Evolutionary conservation across 768 basidiomycete genomes (phyloP), one percentile per base, ranked within the genome.

Genomic region (Tulasnella sp.): DNA sequence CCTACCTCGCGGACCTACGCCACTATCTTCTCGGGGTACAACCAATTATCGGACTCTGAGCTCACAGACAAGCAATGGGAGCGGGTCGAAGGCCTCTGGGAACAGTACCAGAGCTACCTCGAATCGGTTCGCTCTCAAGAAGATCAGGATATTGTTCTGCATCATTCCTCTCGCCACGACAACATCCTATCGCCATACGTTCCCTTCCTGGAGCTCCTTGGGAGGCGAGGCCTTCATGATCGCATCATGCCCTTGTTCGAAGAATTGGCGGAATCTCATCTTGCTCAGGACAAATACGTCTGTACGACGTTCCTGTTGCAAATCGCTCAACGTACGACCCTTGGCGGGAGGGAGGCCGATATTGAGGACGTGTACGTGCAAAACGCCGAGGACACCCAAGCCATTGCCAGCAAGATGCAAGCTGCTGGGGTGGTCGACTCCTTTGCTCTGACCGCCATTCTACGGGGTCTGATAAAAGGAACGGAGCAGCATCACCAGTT

Each of bases 231-330:
- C 17, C 82, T 86, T 12, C 87, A 90, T 76, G 89, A 92, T 78
- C 87, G 87, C 76, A 86, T 93, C 19, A 92, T 93, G 79, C 91
- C 93, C 77, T 88, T 94, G 70, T 94, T 89, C 83, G 88, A 91
- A 78, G 85, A 85, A 17, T 82, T 94, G 81, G 89, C 90, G 74
- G 80, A 85, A n/a, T 85, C 88, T 3, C 87, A 87, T 3, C 80
- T 89, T n/a, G 85, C 88, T 0, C 88, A 93, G 4, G 85, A 90
- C 79, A 85, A 85, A 71, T 85, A 86, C 78, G 84, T 91, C 31
- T 93, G 88, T 81, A 88, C 90, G 9, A 87, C 88, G 69, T 87
- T 94, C 84, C 87, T 95, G 80, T 85, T 85, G 64, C 87, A 88
- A 68, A 81, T 81, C 80, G 86, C 73, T 79, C 82, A 67, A 78